Evolutionary conservation across 208 protist species (phyloP).

Genomic region (Trypanosoma platydactyli): DNA sequence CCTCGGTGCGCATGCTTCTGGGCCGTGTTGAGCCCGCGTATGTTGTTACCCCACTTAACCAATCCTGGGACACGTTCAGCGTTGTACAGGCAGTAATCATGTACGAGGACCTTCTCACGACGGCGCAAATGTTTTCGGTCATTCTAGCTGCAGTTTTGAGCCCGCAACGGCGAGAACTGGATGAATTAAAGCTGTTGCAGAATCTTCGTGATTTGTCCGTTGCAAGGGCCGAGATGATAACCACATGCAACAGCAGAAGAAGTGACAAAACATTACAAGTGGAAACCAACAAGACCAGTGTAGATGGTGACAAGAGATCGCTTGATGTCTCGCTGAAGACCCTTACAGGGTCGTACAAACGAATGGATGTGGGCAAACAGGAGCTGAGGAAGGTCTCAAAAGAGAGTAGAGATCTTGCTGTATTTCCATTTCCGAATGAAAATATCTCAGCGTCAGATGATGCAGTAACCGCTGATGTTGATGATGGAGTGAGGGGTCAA

Average conservation of each 20-base stretch:
- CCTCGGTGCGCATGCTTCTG: conserved; percentile 43
- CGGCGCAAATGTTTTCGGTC: conserved; percentile 37
- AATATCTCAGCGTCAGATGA: not conserved
- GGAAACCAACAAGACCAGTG: not conserved
- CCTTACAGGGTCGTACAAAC: not conserved
- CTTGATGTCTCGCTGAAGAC: conserved; percentile 2
- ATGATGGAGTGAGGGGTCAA: not conserved
- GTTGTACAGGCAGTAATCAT: conserved; percentile 62
- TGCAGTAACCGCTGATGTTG: not conserved
- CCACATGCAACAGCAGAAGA: not conserved
- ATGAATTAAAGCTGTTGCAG: conserved; percentile 36
- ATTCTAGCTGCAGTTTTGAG: conserved; percentile 57
- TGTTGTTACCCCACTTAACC: conserved; percentile 60
- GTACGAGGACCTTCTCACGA: conserved; percentile 21
- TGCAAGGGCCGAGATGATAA: not conserved
- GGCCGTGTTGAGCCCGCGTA: conserved; percentile 60
- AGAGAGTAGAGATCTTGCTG: not conserved
- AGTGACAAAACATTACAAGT: not conserved
- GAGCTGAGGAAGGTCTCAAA: not conserved
- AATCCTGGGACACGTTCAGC: conserved; percentile 59
- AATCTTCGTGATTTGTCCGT: conserved; percentile 27
- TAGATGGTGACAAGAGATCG: not conserved
- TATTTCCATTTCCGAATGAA: not conserved
- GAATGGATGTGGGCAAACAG: not conserved
- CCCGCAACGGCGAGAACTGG: conserved; percentile 35